Evolutionary conservation across 805 yeast species (phyloP).

Genomic region (Cyberlindnera sargentensis): DNA sequence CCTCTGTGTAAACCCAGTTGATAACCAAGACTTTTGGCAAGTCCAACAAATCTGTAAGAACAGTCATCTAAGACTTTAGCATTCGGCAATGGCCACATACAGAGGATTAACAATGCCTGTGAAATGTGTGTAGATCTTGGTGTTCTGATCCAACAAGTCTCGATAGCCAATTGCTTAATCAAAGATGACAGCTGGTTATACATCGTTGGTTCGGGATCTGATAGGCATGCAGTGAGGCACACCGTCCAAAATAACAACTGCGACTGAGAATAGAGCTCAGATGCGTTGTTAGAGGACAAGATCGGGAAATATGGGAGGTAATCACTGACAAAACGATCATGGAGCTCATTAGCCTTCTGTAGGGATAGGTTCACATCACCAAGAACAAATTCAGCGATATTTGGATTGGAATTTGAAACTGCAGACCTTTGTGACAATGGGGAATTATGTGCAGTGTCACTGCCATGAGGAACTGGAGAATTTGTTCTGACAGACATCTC

Average conservation of each 20-base stretch:
- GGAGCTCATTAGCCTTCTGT: constrained; percentile 65
- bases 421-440: constrained; percentile 20
- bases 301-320: constrained; percentile 79
- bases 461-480: constrained; percentile 7
- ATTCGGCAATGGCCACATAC: constrained; percentile 90
- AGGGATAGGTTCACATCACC: constrained; percentile 70
- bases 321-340: constrained; percentile 56
- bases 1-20: constrained; percentile 91
- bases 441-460: constrained; percentile 10
- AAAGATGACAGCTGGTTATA: constrained; percentile 70
- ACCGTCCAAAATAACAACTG: constrained; percentile 88
- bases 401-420: constrained; percentile 18
- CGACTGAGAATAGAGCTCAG: constrained; percentile 75
- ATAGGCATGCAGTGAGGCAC: constrained; percentile 74
- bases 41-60: constrained; percentile 79
- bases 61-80: constrained; percentile 89
- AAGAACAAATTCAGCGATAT: constrained; percentile 56
- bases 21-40: constrained; percentile 76
- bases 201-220: constrained; percentile 81
- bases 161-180: constrained; percentile 81
- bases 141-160: constrained; percentile 88
- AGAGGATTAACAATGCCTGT: constrained; percentile 78
- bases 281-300: constrained; percentile 59
- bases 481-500: constrained; percentile 35
- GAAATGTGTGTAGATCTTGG: constrained; percentile 92